Conservation (phyloP, 2,329 filamentous ascomycete genomes). For the Albifimbria verrucaria region DNA sequence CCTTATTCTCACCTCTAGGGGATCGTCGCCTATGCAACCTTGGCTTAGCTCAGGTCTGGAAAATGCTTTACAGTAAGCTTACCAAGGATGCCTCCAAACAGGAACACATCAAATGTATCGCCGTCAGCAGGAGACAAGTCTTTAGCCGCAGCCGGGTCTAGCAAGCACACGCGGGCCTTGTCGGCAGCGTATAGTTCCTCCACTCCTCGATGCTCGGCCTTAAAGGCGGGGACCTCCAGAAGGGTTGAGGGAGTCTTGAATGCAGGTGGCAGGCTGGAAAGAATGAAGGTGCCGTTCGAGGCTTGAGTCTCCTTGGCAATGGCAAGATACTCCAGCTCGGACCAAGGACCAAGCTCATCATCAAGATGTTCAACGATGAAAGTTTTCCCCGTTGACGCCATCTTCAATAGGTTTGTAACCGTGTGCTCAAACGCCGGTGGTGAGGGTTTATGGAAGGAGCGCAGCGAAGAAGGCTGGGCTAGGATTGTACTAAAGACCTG, state of each 20-base stretch:
- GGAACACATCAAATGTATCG: constrained; percentile 79
- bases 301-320: constrained; percentile 79
- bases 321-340: constrained; percentile 83
- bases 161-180: constrained; percentile 77
- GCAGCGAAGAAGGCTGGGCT: too few relatives aligned
- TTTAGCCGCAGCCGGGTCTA: constrained; percentile 79
- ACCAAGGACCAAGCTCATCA: constrained; percentile 91
- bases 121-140: constrained; percentile 84
- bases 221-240: constrained; percentile 57
- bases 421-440: too few relatives aligned
- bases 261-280: constrained; percentile 72
- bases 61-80: constrained; percentile 22
- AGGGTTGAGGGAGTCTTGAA: constrained; percentile 63
- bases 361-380: constrained; percentile 98
- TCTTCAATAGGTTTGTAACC: too few relatives aligned
- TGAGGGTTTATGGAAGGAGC: too few relatives aligned
- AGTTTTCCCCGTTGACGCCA: constrained; percentile 54
- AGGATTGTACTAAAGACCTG: too few relatives aligned
- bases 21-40: constrained; percentile 71
- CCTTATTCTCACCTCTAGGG: constrained; percentile 71
- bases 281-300: constrained; percentile 66
- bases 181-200: constrained; percentile 74
- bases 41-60: constrained; percentile 8
- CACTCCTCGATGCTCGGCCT: constrained; percentile 72
- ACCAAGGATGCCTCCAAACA: constrained; percentile 97